Base-by-base conservation (phyloP, 2,329 filamentous ascomycete genomes). In the Chrysoporthe cubensis region DNA sequence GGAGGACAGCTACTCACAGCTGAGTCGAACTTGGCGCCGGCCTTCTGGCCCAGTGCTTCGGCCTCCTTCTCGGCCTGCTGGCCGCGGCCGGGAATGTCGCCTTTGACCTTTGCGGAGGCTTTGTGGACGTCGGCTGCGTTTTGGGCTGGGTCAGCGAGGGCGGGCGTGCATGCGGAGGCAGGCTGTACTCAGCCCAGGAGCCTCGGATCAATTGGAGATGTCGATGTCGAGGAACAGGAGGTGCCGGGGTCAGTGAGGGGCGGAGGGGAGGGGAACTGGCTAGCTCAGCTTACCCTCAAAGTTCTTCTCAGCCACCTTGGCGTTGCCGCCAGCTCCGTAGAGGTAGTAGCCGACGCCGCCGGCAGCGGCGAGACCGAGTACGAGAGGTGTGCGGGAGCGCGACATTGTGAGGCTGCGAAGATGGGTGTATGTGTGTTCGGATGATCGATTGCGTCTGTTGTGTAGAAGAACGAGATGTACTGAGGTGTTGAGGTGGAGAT, bases 321-420 rank as follows among this genome's bases (percentile, higher is more conserved):
- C 85, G 78, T 89, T 87, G 67, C 95, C 94, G 70, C 95, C 95
- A 18, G 94, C 91, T 63, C 82, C 85, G 85, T 97, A 99, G 71
- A 98, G 87, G 84, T 98, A 98, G 85, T 97, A 98, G 56, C 91
- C 93, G 68, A 89, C 82, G 71, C 89, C 91, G 74, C 87, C 88
- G 43, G 86, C 90, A 72, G 87, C 88, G 69, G 84, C 87, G 72
- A 88, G 80, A 74, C 90, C 91, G 74, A 90, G 76, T 73, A 83
- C 75, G 72, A 84, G 73, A 72, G 85, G 84, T 54, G 80, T 73
- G 72, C 80, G 80, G 62, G 83, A 83, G 69, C 76, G 78, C 71
- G 82, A 82, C 83, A 85, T 86, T 72, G 61, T 79, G 71, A 72
- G 2, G 13, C 40, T 7, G 46, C 50, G 50, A 26, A 18, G 42